These are phyloP conservation scores for Xylariaceae sp. DNA, from an alignment of 2,329 filamentous ascomycete genomes.

Conservation along the genomic window DNA sequence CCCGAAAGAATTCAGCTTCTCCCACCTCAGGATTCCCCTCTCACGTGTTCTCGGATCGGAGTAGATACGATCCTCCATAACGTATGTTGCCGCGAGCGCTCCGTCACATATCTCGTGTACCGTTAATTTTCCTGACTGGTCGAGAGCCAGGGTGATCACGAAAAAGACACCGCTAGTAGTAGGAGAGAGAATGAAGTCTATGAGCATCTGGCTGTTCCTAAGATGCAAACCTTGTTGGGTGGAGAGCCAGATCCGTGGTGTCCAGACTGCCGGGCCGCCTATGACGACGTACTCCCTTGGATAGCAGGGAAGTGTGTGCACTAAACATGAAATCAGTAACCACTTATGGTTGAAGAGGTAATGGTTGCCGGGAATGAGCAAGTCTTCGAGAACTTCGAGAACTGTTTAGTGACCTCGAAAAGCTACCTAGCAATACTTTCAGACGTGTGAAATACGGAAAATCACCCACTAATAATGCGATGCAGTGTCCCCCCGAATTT, in stretches of 20 bases:
- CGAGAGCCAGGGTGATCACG: slow-evolving; percentile 34
- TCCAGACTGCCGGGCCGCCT: slow-evolving; percentile 30
- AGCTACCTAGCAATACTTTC: too few species aligned
- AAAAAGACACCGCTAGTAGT: slow-evolving; percentile 34
- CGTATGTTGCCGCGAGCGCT: slow-evolving; percentile 32
- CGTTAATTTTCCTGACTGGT: slow-evolving; percentile 28
- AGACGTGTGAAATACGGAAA: not conserved
- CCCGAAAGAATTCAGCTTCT: slow-evolving; percentile 41
- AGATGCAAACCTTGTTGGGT: slow-evolving; percentile 31
- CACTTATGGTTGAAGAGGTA: too few species aligned
- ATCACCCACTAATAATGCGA: slow-evolving; percentile 31
- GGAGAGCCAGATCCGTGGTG: slow-evolving; percentile 32
- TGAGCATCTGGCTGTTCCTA: slow-evolving; percentile 26
- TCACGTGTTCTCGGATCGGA: slow-evolving; percentile 28
- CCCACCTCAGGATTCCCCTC: slow-evolving; percentile 37
- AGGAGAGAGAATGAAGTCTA: slow-evolving; percentile 43
- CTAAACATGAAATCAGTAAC: slow-evolving; percentile 10
- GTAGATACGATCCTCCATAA: slow-evolving; percentile 28
- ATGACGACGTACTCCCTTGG: slow-evolving; percentile 30
- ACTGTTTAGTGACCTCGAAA: not conserved
- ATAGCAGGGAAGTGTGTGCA: slow-evolving; percentile 29
- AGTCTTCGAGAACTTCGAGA: not conserved
- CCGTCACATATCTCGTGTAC: slow-evolving; percentile 38
- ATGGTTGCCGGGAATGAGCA: not conserved
- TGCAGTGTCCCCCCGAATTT: slow-evolving; percentile 32